These are phyloP conservation scores for Coelastrella sp. DNA, from an alignment of 139 green algal species.

Conservation along the genomic window DNA sequence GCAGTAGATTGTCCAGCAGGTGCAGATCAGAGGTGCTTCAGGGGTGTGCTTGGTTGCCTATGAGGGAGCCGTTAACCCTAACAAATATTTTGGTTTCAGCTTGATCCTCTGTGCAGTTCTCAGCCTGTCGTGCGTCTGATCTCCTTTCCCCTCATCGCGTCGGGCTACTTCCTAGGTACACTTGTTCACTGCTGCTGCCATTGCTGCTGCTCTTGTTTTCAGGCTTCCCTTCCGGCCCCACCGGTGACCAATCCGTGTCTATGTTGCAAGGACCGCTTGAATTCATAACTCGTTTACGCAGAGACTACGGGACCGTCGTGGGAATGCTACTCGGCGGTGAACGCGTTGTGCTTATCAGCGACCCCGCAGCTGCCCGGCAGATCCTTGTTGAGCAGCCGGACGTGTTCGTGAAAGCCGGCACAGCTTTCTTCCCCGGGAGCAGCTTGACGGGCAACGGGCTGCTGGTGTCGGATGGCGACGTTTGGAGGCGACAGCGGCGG, in stretches of 20 bases:
- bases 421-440: slow-evolving; percentile 91
- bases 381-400: slow-evolving; percentile 50
- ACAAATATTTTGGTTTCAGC: too few relatives aligned
- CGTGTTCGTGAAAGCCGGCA: slow-evolving; percentile 70
- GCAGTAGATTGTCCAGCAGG: too few relatives aligned
- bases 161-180: too few relatives aligned
- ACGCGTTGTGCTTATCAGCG: slow-evolving; percentile 80
- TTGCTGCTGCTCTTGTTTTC: neutral
- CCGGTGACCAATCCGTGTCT: slow-evolving; percentile 70
- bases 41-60: too few relatives aligned
- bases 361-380: slow-evolving; percentile 42
- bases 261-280: slow-evolving; percentile 76
- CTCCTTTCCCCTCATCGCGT: too few relatives aligned
- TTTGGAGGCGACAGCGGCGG: slow-evolving; percentile 85
- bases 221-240: slow-evolving; percentile 68
- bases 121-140: too few relatives aligned
- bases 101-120: too few relatives aligned
- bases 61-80: too few relatives aligned
- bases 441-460: slow-evolving; percentile 86
- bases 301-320: slow-evolving; percentile 67
- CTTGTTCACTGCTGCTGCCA: too few relatives aligned
- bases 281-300: slow-evolving; percentile 62
- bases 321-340: slow-evolving; percentile 85
- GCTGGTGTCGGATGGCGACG: slow-evolving; percentile 84
- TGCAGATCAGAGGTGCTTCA: too few relatives aligned